Conservation (phyloP, 495 filamentous ascomycete genomes). For the Aspergillus mulundensis region DNA sequence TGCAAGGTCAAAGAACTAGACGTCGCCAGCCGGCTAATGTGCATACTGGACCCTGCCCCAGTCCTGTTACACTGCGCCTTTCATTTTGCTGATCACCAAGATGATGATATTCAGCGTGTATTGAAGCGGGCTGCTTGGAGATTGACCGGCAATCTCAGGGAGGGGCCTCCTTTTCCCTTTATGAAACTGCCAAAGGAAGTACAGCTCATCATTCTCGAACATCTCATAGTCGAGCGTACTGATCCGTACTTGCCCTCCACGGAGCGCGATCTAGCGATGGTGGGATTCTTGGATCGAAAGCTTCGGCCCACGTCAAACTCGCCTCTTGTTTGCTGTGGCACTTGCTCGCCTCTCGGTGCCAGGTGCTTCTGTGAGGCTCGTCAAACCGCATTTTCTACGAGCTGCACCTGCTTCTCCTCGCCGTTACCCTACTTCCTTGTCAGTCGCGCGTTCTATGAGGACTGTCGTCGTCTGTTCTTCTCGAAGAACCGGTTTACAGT, state of each 20-base stretch:
- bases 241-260: constrained; percentile 15
- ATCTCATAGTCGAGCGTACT: constrained; percentile 14
- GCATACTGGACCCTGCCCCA: constrained; percentile 18
- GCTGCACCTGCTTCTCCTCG: constrained; percentile 23
- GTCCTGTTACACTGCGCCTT: constrained; percentile 20
- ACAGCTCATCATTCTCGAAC: constrained; percentile 24
- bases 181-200: constrained; percentile 26
- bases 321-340: constrained; percentile 20
- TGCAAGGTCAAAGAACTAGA: constrained; percentile 21
- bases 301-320: not conserved
- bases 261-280: constrained; percentile 5
- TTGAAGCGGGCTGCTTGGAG: constrained; percentile 17
- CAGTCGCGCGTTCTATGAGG: constrained; percentile 22
- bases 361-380: constrained; percentile 24
- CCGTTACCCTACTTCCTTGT: constrained; percentile 27
- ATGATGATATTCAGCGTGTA: constrained; percentile 17
- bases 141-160: constrained; percentile 13
- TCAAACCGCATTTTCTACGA: constrained; percentile 23
- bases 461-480: constrained; percentile 23
- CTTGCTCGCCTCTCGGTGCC: constrained; percentile 18
- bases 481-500: constrained; percentile 23
- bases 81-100: constrained; percentile 11
- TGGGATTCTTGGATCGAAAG: constrained; percentile 17
- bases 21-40: constrained; percentile 15
- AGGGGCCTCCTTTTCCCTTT: constrained; percentile 18